These are phyloP conservation scores for Ceriops zippeliana DNA, from an alignment of 345 rosid species.

Conservation along the genomic window DNA sequence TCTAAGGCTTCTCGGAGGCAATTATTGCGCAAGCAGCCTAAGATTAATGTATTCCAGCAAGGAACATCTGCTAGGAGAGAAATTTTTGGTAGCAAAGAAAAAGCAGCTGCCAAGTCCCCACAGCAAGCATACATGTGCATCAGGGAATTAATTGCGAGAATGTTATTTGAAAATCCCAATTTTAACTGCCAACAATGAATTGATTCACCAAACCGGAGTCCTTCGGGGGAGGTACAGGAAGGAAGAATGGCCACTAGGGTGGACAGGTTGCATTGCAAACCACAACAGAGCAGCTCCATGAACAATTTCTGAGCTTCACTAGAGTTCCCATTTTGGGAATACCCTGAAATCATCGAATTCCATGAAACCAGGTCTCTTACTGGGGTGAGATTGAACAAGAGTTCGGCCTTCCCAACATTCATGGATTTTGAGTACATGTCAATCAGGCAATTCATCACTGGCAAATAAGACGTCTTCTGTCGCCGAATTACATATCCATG, in stretches of 20 bases:
- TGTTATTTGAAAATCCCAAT: slow-evolving; percentile 35
- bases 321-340: slow-evolving; percentile 23
- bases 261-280: slow-evolving; percentile 32
- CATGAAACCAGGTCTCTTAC: slow-evolving; percentile 44
- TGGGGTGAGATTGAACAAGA: slow-evolving; percentile 31
- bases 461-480: slow-evolving; percentile 25
- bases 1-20: slow-evolving; percentile 38
- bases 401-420: slow-evolving; percentile 28
- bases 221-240: slow-evolving; percentile 38
- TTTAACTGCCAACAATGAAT: slow-evolving; percentile 48
- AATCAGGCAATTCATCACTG: slow-evolving; percentile 41
- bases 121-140: slow-evolving; percentile 41
- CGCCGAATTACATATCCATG: slow-evolving; percentile 44
- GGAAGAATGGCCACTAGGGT: slow-evolving; percentile 49
- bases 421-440: slow-evolving; percentile 46
- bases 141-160: slow-evolving; percentile 34
- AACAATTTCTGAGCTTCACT: slow-evolving; percentile 38
- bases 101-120: slow-evolving; percentile 36
- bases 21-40: slow-evolving; percentile 33
- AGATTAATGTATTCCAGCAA: slow-evolving; percentile 52
- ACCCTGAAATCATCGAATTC: slow-evolving; percentile 49
- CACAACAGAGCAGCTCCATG: slow-evolving; percentile 33
- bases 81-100: slow-evolving; percentile 24
- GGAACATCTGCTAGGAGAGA: slow-evolving; percentile 30
- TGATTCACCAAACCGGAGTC: slow-evolving; percentile 42